These are phyloP conservation scores for Aegilops speltoides DNA, from an alignment of 176 grass and related monocot species.

Conservation along the genomic window DNA sequence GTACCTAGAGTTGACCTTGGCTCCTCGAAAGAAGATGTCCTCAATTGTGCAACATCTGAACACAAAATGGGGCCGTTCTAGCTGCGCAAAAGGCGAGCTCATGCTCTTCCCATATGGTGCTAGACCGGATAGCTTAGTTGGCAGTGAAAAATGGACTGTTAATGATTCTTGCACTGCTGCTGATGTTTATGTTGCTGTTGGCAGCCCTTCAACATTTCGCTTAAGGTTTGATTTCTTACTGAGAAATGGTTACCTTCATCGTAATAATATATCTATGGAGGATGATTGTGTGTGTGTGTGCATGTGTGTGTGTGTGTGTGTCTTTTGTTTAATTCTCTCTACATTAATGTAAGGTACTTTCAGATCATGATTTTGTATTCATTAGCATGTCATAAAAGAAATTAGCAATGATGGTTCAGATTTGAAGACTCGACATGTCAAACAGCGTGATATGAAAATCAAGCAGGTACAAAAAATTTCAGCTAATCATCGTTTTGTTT, in stretches of 20 bases:
- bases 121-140: conserved; percentile 43
- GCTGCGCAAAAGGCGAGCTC: conserved; percentile 55
- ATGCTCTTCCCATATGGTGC: conserved; percentile 71
- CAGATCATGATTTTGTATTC: background rate
- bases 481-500: conserved; percentile 9
- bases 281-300: background rate
- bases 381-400: background rate
- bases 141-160: conserved; percentile 71
- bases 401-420: background rate
- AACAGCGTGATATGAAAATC: background rate
- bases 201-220: conserved; percentile 68
- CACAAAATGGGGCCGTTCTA: conserved; percentile 76
- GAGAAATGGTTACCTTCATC: background rate
- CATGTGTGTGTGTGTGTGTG: background rate
- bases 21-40: conserved; percentile 88
- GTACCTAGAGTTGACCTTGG: conserved; percentile 83
- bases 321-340: background rate
- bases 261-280: background rate
- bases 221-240: conserved; percentile 61
- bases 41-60: conserved; percentile 91
- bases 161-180: conserved; percentile 63
- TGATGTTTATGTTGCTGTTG: conserved; percentile 77
- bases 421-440: background rate
- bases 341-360: background rate
- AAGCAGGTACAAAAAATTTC: background rate